Base-by-base conservation (phyloP, 176 grass and related monocot genomes). In the Cenchrus fungigraminus region DNA sequence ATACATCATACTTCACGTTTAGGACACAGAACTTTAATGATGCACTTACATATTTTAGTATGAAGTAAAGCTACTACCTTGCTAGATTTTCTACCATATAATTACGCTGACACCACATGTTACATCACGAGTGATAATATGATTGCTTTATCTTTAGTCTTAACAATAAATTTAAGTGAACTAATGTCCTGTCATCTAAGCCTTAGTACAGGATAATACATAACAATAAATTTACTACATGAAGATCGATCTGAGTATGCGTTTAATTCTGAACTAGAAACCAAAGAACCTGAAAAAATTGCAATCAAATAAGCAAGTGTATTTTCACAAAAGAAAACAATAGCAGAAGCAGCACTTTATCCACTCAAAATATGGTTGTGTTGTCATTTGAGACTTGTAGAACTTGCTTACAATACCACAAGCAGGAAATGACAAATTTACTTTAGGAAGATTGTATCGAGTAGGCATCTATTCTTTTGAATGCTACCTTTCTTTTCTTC, bases 401-500 rank as follows among this genome's bases (percentile, higher is more conserved):
- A 25, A 25, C 22, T 25, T 25, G 22, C 22, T 25, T 25, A 25
- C 22, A 25, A 25, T 25, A 83, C 78, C 42, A 82, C 79, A 93
- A 90, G 85, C 78, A 90, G 85, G 88, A 90, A 25, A 25, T 25
- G 22, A 25, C 22, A 25, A 25, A 25, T 25, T 25, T 25, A 25
- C 68, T 93, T 13, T 86, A 86, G 85, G 88, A 93, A 93, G 91
- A 83, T 71, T 79, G 91, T 93, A 90, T 90, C 85, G 12, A 85
- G 82, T 76, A 71, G 71, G 71, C 88, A 88, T 80, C 77, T 87
- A 80, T 53, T 68, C 78, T 83, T 67, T 68, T 5, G 22, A 79
- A 93, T 90, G 85, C 78, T 78, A 77, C 91, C 85, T 82, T 93
- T 88, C 88, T 90, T 90, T 79, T 80, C 86, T 93, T 90, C 91